Conservation (phyloP, 495 filamentous ascomycete species). For the Astrothelium subdiscretum region DNA sequence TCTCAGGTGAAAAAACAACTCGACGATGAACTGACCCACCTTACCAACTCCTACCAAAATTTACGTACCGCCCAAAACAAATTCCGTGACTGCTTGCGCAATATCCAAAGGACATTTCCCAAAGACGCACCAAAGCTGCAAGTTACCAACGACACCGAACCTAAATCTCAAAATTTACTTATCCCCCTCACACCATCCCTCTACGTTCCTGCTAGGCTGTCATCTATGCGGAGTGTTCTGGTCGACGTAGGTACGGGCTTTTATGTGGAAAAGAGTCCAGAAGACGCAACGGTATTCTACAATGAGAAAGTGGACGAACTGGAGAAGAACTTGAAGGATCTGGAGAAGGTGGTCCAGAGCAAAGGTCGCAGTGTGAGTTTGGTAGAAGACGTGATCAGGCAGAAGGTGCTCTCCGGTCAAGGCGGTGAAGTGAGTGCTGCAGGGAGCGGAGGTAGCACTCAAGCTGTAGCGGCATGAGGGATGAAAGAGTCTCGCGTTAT, state of each 20-base stretch:
- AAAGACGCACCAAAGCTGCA: background rate
- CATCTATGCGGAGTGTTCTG: slow-evolving; percentile 67
- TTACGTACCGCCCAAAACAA: slow-evolving; percentile 79
- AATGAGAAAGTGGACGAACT: slow-evolving; percentile 71
- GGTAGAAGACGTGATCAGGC: slow-evolving; percentile 55
- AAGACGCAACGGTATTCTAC: slow-evolving; percentile 76
- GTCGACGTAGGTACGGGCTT: slow-evolving; percentile 96
- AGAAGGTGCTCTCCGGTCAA: slow-evolving; percentile 13
- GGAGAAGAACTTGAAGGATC: slow-evolving; percentile 62
- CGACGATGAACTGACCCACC: slow-evolving; percentile 86
- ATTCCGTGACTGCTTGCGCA: slow-evolving; percentile 77
- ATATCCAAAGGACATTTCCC: slow-evolving; percentile 32
- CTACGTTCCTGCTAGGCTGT: slow-evolving; percentile 76
- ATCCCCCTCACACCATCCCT: slow-evolving; percentile 87
- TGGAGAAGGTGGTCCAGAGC: slow-evolving; percentile 74
- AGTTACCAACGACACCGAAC: background rate
- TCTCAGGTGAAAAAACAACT: slow-evolving; percentile 81
- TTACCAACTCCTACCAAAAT: slow-evolving; percentile 78
- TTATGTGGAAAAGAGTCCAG: slow-evolving; percentile 83
- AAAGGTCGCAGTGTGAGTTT: slow-evolving; percentile 76
- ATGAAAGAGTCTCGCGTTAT: no score
- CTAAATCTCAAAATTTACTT: slow-evolving; percentile 44
- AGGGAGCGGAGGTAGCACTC: slow-evolving; percentile 3
- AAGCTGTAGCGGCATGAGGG: background rate
- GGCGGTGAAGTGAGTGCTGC: no score